phyloP scores from a whole-genome alignment of 2,329 filamentous ascomycete species.

The Pestalotiopsis sp. region DNA sequence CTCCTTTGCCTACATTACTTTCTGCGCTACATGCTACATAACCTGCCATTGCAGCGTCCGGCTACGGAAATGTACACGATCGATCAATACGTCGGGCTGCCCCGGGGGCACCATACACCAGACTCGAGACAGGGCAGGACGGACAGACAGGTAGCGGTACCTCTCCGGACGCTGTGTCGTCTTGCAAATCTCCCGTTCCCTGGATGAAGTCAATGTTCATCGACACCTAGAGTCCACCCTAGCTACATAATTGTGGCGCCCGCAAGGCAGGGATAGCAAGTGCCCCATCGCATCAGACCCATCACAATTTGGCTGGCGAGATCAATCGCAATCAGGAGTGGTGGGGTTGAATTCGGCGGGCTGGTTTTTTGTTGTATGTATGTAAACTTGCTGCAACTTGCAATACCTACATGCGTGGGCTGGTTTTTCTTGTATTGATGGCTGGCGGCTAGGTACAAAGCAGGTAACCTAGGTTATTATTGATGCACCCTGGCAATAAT shows the following conservation, averaged over 20 bases:
- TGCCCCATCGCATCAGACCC: slow-evolving; percentile 10
- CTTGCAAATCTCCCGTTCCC: slow-evolving; percentile 11
- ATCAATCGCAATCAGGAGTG: slow-evolving; percentile 11
- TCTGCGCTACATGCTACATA: background rate
- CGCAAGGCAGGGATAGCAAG: slow-evolving; percentile 9
- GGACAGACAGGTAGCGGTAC: background rate
- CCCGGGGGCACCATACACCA: background rate
- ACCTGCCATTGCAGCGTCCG: background rate
- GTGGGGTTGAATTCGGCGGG: slow-evolving; percentile 4
- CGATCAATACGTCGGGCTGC: background rate
- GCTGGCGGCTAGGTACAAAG: background rate
- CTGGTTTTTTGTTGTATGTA: background rate
- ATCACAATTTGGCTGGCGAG: slow-evolving; percentile 11
- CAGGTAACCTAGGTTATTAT: background rate
- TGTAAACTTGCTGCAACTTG: background rate
- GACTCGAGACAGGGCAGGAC: background rate
- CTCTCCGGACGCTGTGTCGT: background rate
- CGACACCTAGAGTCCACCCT: slow-evolving; percentile 6
- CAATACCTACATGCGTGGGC: background rate
- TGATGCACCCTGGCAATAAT: background rate
- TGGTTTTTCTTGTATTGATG: background rate
- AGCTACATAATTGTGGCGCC: slow-evolving; percentile 11
- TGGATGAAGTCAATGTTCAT: slow-evolving; percentile 10
- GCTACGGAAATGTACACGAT: background rate
- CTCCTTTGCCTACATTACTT: background rate